Percentiles rank a stretch among this genome's conserved stretches.
Conservation (phyloP, 2,329 filamentous ascomycete species). For the Cordyceps cateniannulata region DNA sequence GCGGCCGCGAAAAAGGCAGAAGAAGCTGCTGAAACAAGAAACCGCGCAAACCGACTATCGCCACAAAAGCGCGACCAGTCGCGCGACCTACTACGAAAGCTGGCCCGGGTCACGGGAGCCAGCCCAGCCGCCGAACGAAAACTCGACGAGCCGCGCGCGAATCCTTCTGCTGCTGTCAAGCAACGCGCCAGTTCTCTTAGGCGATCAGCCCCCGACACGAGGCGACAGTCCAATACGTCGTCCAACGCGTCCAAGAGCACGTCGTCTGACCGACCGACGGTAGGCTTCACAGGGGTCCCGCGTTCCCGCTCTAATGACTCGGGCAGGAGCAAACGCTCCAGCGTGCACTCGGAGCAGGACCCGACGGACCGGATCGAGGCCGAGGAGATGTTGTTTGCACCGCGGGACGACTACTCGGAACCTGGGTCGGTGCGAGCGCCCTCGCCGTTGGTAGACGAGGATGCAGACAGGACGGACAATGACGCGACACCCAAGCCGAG, state of each 20-base stretch:
- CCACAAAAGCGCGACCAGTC: conserved; percentile 32
- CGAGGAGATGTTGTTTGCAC: conserved; percentile 51
- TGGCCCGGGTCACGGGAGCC: conserved; percentile 41
- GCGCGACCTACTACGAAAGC: conserved; percentile 41
- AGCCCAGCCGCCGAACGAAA: conserved; percentile 32
- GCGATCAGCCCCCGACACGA: neutral
- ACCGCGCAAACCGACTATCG: conserved; percentile 15
- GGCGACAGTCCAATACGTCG: conserved; percentile 2
- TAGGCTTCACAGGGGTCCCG: conserved; percentile 41
- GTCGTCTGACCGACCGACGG: conserved; percentile 29
- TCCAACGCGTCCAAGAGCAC: conserved; percentile 8
- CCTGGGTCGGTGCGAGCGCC: conserved; percentile 45
- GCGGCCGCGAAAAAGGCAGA: neutral
- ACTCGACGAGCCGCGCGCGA: neutral
- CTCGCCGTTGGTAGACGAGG: conserved; percentile 31
- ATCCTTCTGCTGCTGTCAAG: neutral
- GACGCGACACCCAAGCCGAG: conserved; percentile 40
- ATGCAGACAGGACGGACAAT: conserved; percentile 20
- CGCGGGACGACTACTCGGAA: conserved; percentile 48
- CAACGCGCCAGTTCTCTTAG: conserved; percentile 9
- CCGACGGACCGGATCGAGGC: conserved; percentile 51
- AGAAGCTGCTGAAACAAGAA: conserved; percentile 7
- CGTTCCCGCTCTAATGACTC: conserved; percentile 41
- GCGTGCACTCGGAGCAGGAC: conserved; percentile 45
- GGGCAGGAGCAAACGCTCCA: conserved; percentile 40